Evolutionary conservation across 2,329 filamentous ascomycete species (phyloP).

Genomic region (Paramyrothecium roridum): DNA sequence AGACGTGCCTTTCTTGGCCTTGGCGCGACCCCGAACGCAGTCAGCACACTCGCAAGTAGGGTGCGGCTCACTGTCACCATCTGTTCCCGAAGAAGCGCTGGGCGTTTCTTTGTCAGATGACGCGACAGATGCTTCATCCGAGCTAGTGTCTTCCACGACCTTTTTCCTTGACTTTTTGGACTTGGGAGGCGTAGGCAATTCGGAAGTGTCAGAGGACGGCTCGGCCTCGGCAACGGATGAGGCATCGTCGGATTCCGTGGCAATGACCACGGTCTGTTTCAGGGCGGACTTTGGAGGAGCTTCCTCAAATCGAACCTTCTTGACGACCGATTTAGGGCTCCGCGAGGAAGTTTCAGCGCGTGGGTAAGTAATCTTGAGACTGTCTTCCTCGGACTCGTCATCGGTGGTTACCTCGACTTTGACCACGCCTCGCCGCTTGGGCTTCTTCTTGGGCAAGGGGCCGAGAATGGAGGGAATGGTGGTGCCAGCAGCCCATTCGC

Average conservation of each 20-base stretch:
- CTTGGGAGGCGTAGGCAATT: slow-evolving; percentile 6
- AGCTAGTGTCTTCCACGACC: slow-evolving; percentile 2
- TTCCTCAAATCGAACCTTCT: slow-evolving; percentile 42
- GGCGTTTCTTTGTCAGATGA: background rate
- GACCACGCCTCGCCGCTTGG: slow-evolving; percentile 26
- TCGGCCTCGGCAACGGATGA: slow-evolving; percentile 18
- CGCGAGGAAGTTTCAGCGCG: slow-evolving; percentile 23
- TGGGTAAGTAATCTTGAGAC: slow-evolving; percentile 45
- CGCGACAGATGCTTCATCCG: background rate
- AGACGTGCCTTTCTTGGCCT: slow-evolving; percentile 9
- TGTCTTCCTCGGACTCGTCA: slow-evolving; percentile 48
- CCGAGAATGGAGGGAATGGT: slow-evolving; percentile 27
- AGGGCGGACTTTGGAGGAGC: slow-evolving; percentile 30
- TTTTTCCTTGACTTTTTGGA: slow-evolving; percentile 15
- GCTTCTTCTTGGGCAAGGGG: slow-evolving; percentile 18
- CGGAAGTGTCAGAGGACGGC: slow-evolving; percentile 7
- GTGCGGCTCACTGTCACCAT: slow-evolving; percentile 27
- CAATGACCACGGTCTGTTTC: slow-evolving; percentile 24
- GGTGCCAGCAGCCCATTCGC: slow-evolving; percentile 39
- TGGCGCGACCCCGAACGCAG: slow-evolving; percentile 14
- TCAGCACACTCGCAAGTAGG: slow-evolving; percentile 22
- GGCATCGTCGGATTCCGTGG: slow-evolving; percentile 11
- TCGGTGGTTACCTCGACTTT: slow-evolving; percentile 45
- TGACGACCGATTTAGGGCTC: slow-evolving; percentile 17
- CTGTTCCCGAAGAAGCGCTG: slow-evolving; percentile 1